A percentile compares a stretch with the other conserved stretches of the same genome.
Conservation (phyloP, 2,329 filamentous ascomycete species). For the Ophiostoma novo-ulmi region DNA sequence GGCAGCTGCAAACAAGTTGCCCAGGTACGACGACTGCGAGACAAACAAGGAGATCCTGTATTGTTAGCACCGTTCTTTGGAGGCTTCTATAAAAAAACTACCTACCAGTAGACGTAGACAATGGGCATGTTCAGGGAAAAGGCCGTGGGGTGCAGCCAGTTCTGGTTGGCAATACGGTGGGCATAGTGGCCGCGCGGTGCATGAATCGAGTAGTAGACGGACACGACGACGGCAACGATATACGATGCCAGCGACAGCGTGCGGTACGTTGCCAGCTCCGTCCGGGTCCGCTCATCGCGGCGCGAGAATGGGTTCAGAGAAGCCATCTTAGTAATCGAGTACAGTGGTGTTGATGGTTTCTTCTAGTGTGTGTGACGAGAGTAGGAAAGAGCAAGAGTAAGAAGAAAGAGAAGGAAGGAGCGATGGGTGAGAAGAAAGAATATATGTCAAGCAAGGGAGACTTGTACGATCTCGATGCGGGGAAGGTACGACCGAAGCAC, state of each 20-base stretch:
- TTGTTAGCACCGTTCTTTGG: slow-evolving; percentile 10
- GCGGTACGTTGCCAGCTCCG: slow-evolving; percentile 67
- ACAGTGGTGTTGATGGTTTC: background rate
- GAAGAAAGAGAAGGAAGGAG: background rate
- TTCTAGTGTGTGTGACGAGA: background rate
- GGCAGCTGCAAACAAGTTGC: slow-evolving; percentile 63
- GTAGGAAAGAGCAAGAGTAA: background rate
- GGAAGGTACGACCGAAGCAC: background rate
- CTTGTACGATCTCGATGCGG: slow-evolving; percentile 14
- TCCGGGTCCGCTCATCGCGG: slow-evolving; percentile 59
- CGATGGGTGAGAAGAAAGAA: background rate
- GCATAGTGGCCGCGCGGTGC: slow-evolving; percentile 55
- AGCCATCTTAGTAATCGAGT: slow-evolving; percentile 17
- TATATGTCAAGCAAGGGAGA: background rate
- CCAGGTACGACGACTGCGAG: slow-evolving; percentile 69
- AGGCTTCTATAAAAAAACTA: background rate
- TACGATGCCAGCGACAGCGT: slow-evolving; percentile 68
- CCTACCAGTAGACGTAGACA: slow-evolving; percentile 69
- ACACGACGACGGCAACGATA: slow-evolving; percentile 65
- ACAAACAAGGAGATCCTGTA: slow-evolving; percentile 66
- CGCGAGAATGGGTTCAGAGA: slow-evolving; percentile 66
- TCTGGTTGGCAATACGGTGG: slow-evolving; percentile 70
- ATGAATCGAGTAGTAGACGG: slow-evolving; percentile 68
- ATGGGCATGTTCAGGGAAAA: slow-evolving; percentile 68
- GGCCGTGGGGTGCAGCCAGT: slow-evolving; percentile 59